Base-by-base conservation (phyloP, 345 rosid genomes). In the Barbarea vulgaris region DNA sequence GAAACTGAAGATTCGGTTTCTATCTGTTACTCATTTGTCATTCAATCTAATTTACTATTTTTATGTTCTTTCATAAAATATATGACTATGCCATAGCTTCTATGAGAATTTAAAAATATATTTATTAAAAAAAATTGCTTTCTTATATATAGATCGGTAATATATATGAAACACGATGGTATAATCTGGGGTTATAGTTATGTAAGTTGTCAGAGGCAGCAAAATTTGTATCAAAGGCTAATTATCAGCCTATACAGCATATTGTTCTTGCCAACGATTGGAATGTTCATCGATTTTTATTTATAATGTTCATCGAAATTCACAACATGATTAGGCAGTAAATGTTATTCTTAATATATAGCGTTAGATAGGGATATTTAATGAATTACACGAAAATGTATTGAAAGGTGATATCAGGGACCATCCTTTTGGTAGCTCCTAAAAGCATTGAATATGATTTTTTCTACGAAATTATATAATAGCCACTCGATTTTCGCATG, bases 381-480 rank as follows among this genome's bases (percentile, higher is more conserved):
- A 69, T 76, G 57, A 68, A 21, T 53, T 76, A 31, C 57, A 76
- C 39, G 41, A 54, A 69, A 76, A 53, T 69, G 52, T 62, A 62
- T 42, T 69, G 51, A 69, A 42, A 54, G 70, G 58, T 69, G 51
- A 44, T 19, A 54, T 68, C 31, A 44, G 77, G 91, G 87, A 80
- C 88, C 88, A 80, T 81, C 69, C 51, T 64, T 69, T 61, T 76
- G 75, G 65, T 62, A 76, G 69, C 75, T 69, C 75, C 65, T 76
- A 61, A 76, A 69, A 69, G 75, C 70, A 77, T 54, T 69, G 70
- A 77, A 63, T 77, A 77, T 70, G 74, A 60, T 42, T 58, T 64
- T 69, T 69, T 65, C 48, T 22, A 77, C 67, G 33, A 71, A 65
- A 27, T 39, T 39, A 66, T 77, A 65, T 65, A 57, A 30, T 72